phyloP scores from a whole-genome alignment of 192 early-diverging fungal species.

The Coemansia sp. region DNA sequence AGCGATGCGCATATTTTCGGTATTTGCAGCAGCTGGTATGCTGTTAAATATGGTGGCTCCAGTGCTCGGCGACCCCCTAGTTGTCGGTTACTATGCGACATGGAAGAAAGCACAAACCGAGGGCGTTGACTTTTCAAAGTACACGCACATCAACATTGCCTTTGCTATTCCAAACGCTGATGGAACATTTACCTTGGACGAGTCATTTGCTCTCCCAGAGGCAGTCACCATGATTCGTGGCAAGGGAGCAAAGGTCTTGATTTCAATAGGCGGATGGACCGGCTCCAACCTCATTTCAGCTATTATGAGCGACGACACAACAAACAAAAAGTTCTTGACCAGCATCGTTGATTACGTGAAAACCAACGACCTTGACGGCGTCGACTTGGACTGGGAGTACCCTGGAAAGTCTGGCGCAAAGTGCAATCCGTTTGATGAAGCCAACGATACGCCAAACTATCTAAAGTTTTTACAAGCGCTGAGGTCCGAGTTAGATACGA shows the following conservation, averaged over 20 bases:
- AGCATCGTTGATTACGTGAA: slow-evolving; percentile 59
- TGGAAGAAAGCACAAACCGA: slow-evolving; percentile 33
- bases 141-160: slow-evolving; percentile 71
- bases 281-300: slow-evolving; percentile 64
- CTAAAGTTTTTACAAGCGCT: slow-evolving; percentile 59
- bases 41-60: not conserved
- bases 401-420: slow-evolving; percentile 51
- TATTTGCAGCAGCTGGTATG: not conserved
- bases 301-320: slow-evolving; percentile 44
- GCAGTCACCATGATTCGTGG: slow-evolving; percentile 55
- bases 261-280: slow-evolving; percentile 74
- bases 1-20: not conserved
- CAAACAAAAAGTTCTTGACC: slow-evolving; percentile 57
- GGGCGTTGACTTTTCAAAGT: slow-evolving; percentile 43
- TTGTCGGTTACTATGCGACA: slow-evolving; percentile 41
- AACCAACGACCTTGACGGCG: slow-evolving; percentile 56
- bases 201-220: slow-evolving; percentile 28
- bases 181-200: slow-evolving; percentile 40
- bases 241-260: slow-evolving; percentile 56
- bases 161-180: slow-evolving; percentile 53
- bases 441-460: slow-evolving; percentile 66
- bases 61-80: not conserved
- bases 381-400: slow-evolving; percentile 77
- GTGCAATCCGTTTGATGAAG: slow-evolving; percentile 47
- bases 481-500: slow-evolving; percentile 17